These are phyloP conservation scores for Graphilbum sp. DNA, from an alignment of 2,329 filamentous ascomycete genomes.

Conservation along the genomic window DNA sequence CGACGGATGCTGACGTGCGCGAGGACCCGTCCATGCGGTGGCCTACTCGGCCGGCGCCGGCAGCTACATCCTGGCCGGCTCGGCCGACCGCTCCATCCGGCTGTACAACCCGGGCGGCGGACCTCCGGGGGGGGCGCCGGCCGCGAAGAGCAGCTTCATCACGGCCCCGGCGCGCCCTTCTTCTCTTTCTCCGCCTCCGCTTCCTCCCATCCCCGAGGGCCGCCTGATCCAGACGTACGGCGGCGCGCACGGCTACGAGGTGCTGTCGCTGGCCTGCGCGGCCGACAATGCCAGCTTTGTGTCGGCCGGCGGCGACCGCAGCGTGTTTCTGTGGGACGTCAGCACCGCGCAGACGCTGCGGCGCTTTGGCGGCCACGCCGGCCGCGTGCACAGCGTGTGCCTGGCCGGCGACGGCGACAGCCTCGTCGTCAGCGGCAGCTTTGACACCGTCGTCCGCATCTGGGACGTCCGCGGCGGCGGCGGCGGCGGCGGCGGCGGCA, in stretches of 20 bases:
- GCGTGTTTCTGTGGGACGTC: conserved; percentile 92
- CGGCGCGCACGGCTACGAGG: conserved; percentile 71
- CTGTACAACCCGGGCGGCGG: conserved; percentile 84
- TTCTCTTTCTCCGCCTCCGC: too few species aligned
- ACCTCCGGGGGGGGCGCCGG: conserved; percentile 23
- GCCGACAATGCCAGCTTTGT: conserved; percentile 71
- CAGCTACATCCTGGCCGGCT: conserved; percentile 71
- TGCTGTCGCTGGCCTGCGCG: conserved; percentile 63
- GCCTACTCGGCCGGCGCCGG: conserved; percentile 57
- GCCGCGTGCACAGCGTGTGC: conserved; percentile 59
- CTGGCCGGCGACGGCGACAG: conserved; percentile 64
- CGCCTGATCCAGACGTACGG: conserved; percentile 73
- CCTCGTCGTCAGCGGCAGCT: conserved; percentile 56
- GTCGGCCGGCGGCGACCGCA: conserved; percentile 77
- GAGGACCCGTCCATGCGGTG: conserved; percentile 57
- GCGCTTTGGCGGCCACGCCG: conserved; percentile 55
- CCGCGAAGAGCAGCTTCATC: conserved; percentile 16
- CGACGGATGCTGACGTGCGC: background rate
- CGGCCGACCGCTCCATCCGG: conserved; percentile 67
- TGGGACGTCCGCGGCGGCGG: conserved; percentile 50
- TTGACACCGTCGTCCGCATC: conserved; percentile 58
- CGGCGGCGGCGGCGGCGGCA: conserved; percentile 10
- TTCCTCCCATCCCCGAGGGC: conserved; percentile 23
- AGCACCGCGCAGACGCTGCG: conserved; percentile 59
- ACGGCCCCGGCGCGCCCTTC: too few species aligned